phyloP scores from a whole-genome alignment of 2,329 filamentous ascomycete species.

The Trichoderma citrinoviride region DNA sequence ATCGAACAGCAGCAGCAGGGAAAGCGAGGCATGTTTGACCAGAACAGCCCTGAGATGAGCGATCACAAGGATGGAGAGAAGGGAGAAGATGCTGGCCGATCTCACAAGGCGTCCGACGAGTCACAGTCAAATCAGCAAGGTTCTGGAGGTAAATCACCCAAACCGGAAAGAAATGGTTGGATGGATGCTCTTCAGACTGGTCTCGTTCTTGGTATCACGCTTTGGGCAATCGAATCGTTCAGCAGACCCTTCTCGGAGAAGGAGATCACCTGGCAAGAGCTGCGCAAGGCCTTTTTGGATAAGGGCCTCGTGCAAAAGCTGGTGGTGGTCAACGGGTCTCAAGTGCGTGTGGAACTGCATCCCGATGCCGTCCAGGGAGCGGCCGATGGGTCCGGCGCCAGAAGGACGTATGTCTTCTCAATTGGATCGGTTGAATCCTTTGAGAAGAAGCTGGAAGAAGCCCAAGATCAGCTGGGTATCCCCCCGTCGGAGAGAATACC shows the following conservation, averaged over 20 bases:
- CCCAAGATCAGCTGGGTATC: constrained; percentile 83
- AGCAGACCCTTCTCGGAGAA: constrained; percentile 45
- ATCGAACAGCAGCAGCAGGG: constrained; percentile 24
- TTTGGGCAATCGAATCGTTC: constrained; percentile 44
- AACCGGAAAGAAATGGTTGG: constrained; percentile 37
- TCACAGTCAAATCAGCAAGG: constrained; percentile 30
- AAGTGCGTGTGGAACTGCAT: constrained; percentile 77
- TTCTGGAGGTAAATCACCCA: constrained; percentile 32
- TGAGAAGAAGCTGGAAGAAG: constrained; percentile 81
- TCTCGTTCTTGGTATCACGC: constrained; percentile 53
- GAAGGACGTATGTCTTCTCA: constrained; percentile 74
- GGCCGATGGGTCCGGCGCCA: constrained; percentile 30
- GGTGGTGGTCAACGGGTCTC: constrained; percentile 67
- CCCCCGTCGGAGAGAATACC: constrained; percentile 87
- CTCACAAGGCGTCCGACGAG: constrained; percentile 25
- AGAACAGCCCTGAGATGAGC: constrained; percentile 28
- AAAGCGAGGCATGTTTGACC: constrained; percentile 26
- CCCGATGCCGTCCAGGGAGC: constrained; percentile 62
- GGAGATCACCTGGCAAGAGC: constrained; percentile 98
- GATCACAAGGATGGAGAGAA: constrained; percentile 26
- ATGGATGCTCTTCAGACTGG: constrained; percentile 37
- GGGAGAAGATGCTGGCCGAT: constrained; percentile 24
- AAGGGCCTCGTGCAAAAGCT: constrained; percentile 95
- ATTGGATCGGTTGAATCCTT: constrained; percentile 95
- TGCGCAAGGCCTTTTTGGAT: constrained; percentile 88